Evolutionary conservation across 495 filamentous ascomycete genomes (phyloP), one percentile per base, ranked within the genome.

Genomic region (Letharia columbiana): DNA sequence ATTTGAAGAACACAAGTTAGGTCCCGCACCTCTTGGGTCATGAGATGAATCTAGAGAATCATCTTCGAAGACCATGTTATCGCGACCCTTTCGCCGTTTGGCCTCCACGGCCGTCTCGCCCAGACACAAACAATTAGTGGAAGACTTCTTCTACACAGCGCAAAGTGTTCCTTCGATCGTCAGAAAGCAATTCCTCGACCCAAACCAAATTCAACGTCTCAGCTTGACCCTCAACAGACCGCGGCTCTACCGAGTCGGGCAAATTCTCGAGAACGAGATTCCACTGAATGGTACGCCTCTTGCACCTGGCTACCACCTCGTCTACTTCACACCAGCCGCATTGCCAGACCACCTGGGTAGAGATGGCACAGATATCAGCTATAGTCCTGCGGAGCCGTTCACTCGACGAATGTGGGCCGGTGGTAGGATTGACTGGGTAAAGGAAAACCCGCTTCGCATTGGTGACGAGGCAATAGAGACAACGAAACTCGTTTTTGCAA

Each of bases 351-450:
- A 81, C 4, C 81, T 92, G 6, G 81, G 86, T 2, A 71, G 74
- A 4, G 91, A 95, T 75, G 90, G 90, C 44, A 89, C 89, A 2
- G 91, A 93, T 74, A 74, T 77, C 4, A 82, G 82, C 3, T 89
- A 91, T 66, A 86, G 81, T 54, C 90, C 91, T 0, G 82, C 84
- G 5, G 41, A 65, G 0, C 85, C 87, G 0, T 92, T 86, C 66
- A 82, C 79, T 35, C 80, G 88, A 33, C 83, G 90, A 35, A 87
- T 95, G 84, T 95, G 91, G 91, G 88, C 88, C 4, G 90, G 89
- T 37, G 91, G 90, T 1, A 76, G 79, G 11, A 64, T 71, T 7
- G 2, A 15, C 12, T 71, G 10, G 69, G 68, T 42, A 10, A 71
- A 73, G 18, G 68, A 73, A 54, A 79, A 81, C 63, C 70, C 71